phyloP scores from a whole-genome alignment of 139 green algal genomes.

The Chlamydomonas incerta region DNA sequence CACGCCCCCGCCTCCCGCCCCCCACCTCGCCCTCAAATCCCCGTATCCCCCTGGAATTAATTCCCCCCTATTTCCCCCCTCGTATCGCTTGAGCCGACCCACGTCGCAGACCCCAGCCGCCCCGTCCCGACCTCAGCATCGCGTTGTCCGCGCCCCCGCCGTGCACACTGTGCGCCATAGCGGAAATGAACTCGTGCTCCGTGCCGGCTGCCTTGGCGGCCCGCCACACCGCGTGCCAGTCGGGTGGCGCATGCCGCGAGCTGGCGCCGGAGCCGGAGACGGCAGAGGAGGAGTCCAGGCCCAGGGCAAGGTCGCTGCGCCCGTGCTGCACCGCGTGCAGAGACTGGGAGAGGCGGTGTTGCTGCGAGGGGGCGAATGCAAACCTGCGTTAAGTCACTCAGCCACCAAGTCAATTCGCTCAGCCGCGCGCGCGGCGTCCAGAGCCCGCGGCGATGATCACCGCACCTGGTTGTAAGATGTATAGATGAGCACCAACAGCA shows the following conservation, averaged over 20 bases:
- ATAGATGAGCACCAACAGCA: neutral
- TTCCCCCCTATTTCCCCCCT: no score
- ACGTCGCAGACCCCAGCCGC: neutral
- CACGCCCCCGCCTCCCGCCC: no score
- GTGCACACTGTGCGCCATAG: neutral
- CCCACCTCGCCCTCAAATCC: no score
- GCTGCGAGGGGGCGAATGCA: no score
- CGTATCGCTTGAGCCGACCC: no score
- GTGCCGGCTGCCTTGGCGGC: neutral
- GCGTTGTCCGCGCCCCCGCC: neutral
- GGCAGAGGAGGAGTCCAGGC: neutral
- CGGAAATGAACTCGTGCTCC: neutral
- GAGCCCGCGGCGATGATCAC: no score
- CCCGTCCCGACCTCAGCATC: no score
- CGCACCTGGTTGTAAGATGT: slow-evolving; percentile 11
- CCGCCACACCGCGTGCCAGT: slow-evolving; percentile 23
- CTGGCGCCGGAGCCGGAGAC: neutral
- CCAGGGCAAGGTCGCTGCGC: neutral
- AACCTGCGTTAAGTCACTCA: no score
- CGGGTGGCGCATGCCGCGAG: neutral
- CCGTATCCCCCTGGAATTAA: no score
- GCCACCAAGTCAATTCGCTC: no score
- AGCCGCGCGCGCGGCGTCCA: no score
- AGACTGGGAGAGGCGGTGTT: slow-evolving; percentile 1
- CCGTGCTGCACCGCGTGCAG: neutral